Evolutionary conservation across 2,329 filamentous ascomycete genomes (phyloP).

Genomic region (Chaetomium strumarium): DNA sequence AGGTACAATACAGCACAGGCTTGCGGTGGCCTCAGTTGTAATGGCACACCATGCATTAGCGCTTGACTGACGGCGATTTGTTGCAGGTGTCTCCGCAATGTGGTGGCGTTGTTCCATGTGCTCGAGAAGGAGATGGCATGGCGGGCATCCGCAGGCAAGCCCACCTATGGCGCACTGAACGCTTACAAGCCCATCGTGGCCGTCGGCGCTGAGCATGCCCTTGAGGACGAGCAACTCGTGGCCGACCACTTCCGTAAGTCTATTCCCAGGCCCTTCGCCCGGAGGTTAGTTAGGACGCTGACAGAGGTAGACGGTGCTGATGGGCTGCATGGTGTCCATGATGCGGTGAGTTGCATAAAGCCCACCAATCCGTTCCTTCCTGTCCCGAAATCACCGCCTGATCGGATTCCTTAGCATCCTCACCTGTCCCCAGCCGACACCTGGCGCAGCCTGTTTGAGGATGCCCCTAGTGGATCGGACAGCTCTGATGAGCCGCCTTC

Average conservation of each 20-base stretch:
- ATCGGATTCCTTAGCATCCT: slow-evolving; percentile 47
- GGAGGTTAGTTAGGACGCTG: neutral
- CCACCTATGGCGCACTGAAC: slow-evolving; percentile 68
- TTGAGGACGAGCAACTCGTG: slow-evolving; percentile 75
- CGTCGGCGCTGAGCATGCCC: slow-evolving; percentile 76
- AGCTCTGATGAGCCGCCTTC: slow-evolving; percentile 36
- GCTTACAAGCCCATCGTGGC: slow-evolving; percentile 76
- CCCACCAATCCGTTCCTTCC: neutral
- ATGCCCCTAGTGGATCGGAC: slow-evolving; percentile 25
- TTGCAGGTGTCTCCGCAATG: slow-evolving; percentile 74
- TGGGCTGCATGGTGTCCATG: slow-evolving; percentile 71
- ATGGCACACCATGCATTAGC: neutral
- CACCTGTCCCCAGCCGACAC: slow-evolving; percentile 68
- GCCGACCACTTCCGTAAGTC: slow-evolving; percentile 77
- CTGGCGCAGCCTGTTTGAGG: slow-evolving; percentile 64
- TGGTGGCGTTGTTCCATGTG: slow-evolving; percentile 84
- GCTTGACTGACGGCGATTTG: slow-evolving; percentile 9
- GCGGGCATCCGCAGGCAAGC: slow-evolving; percentile 62
- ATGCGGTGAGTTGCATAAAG: slow-evolving; percentile 36
- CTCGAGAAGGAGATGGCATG: slow-evolving; percentile 84
- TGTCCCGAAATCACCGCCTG: neutral
- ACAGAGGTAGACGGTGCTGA: slow-evolving; percentile 59
- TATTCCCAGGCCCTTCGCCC: neutral
- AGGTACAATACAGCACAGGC: slow-evolving; percentile 53
- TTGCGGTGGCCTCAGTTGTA: neutral